Conservation (phyloP, 192 early-diverging fungal genomes). For the Coemansia sp. region DNA sequence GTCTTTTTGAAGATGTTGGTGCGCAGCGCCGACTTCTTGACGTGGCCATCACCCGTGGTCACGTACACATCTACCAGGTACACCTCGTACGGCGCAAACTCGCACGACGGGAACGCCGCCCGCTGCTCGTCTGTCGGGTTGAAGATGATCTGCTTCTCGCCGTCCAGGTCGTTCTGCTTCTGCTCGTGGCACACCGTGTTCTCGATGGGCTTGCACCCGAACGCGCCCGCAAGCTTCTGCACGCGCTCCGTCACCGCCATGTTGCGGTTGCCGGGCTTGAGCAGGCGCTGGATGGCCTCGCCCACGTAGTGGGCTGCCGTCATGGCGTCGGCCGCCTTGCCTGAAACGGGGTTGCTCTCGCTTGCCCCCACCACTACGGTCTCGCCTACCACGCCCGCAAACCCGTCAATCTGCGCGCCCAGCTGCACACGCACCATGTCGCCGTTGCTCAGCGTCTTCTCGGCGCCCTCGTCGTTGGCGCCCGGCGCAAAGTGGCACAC, state of each 20-base stretch:
- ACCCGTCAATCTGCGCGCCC: constrained; percentile 93
- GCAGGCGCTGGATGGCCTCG: constrained; percentile 80
- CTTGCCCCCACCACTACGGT: constrained; percentile 83
- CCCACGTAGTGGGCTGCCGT: constrained; percentile 80
- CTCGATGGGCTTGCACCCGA: constrained; percentile 86
- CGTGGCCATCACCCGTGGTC: constrained; percentile 86
- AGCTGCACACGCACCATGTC: constrained; percentile 88
- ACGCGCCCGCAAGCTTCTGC: constrained; percentile 75
- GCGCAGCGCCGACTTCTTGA: constrained; percentile 64
- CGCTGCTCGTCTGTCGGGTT: constrained; percentile 78
- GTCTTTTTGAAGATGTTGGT: constrained; percentile 94
- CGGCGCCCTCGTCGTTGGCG: constrained; percentile 63
- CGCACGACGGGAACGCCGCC: constrained; percentile 65
- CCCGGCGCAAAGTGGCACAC: constrained; percentile 87
- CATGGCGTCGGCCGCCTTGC: constrained; percentile 82
- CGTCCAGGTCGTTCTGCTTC: constrained; percentile 83
- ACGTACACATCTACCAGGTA: constrained; percentile 88
- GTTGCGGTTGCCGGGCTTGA: constrained; percentile 81
- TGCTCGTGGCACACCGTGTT: constrained; percentile 90
- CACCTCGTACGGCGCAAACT: constrained; percentile 77
- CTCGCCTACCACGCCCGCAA: constrained; percentile 73
- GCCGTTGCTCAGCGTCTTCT: constrained; percentile 64
- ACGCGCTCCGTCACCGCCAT: constrained; percentile 67
- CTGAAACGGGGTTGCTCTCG: constrained; percentile 62
- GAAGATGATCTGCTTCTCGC: constrained; percentile 90